A percentile compares a stretch with the other conserved stretches of the same genome.
Evolutionary conservation across 2,329 filamentous ascomycete species (phyloP).

Genomic region (Phoma sp.): DNA sequence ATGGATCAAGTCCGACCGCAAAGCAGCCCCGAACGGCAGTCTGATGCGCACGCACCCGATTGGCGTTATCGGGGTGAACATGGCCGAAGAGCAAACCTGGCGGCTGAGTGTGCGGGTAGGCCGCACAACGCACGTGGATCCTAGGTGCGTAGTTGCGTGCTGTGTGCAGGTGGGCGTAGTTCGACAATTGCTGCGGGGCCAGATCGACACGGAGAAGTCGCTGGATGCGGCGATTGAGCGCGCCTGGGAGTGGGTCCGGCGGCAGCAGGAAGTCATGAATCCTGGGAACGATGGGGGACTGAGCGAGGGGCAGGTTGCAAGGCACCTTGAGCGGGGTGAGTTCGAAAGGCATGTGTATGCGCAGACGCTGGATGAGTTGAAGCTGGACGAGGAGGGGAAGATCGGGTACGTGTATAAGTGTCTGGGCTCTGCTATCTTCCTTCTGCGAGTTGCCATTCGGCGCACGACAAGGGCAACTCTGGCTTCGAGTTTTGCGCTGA

Average conservation of each 20-base stretch:
- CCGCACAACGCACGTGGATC: conserved; percentile 58
- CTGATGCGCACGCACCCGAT: conserved; percentile 61
- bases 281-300: conserved; percentile 37
- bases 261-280: conserved; percentile 29
- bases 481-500: background rate
- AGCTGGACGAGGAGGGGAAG: conserved; percentile 53
- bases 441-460: conserved; percentile 54
- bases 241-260: conserved; percentile 51
- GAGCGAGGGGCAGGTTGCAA: conserved; percentile 17
- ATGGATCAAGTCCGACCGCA: conserved; percentile 51
- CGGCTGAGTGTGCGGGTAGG: conserved; percentile 52
- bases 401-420: conserved; percentile 64
- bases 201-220: conserved; percentile 50
- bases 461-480: conserved; percentile 7
- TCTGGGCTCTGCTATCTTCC: conserved; percentile 56
- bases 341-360: conserved; percentile 51
- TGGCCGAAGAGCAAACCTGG: conserved; percentile 53
- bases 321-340: conserved; percentile 50
- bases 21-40: conserved; percentile 59
- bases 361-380: conserved; percentile 47
- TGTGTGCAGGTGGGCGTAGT: conserved; percentile 56
- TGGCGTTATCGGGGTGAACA: conserved; percentile 55
- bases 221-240: conserved; percentile 52
- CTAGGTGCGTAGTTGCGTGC: conserved; percentile 58
- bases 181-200: conserved; percentile 54